Evolutionary conservation across 208 protist species (phyloP).

Genomic region (Acanthamoeba sp.): DNA sequence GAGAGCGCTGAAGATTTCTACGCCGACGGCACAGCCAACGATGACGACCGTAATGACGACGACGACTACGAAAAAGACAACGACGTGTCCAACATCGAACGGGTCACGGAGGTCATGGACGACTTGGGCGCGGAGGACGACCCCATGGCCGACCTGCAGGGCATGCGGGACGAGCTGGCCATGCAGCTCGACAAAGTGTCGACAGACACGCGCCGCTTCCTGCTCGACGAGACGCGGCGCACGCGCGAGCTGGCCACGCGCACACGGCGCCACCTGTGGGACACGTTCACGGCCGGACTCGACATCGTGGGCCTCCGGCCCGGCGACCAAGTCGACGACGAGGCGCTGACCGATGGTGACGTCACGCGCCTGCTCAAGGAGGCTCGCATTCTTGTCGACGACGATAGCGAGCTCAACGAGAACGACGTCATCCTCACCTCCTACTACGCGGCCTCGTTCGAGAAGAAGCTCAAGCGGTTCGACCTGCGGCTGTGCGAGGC

Average conservation of each 20-base stretch:
- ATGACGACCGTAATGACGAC: not conserved
- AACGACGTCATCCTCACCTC: constrained; percentile 58
- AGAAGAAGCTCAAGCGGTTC: constrained; percentile 36
- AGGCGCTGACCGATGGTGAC: not conserved
- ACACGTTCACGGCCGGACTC: constrained; percentile 10
- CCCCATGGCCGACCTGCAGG: not conserved
- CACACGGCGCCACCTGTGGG: constrained; percentile 28
- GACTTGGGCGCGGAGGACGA: not conserved
- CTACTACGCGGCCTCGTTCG: constrained; percentile 40
- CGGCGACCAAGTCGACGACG: not conserved
- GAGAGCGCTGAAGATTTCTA: not conserved
- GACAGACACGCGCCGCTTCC: not conserved
- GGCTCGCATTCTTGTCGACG: constrained; percentile 4
- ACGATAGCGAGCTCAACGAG: constrained; percentile 15
- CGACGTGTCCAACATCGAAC: not conserved
- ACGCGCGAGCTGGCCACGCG: not conserved
- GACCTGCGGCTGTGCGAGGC: constrained; percentile 9
- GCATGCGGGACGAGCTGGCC: constrained; percentile 14
- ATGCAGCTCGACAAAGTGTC: constrained; percentile 34
- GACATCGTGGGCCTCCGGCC: not conserved
- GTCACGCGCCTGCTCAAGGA: constrained; percentile 37
- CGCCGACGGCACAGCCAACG: not conserved
- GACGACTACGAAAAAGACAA: not conserved
- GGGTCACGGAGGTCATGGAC: not conserved
- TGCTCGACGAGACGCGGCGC: constrained; percentile 11